phyloP scores from a whole-genome alignment of 805 yeast species.

The Sugiyamaella boreocaroliniensis region DNA sequence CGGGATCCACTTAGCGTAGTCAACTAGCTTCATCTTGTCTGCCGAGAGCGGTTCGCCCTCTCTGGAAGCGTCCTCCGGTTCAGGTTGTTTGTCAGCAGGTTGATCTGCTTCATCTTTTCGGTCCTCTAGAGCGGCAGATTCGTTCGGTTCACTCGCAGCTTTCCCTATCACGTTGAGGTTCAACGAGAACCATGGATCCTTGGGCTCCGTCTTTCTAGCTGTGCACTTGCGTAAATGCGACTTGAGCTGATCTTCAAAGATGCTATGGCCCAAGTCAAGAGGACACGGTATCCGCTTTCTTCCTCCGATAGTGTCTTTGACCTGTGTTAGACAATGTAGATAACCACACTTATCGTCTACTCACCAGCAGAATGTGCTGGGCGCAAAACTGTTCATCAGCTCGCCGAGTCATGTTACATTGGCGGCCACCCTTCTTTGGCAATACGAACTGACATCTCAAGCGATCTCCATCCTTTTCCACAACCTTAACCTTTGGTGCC shows the following conservation, averaged over 20 bases:
- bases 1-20: conserved; percentile 30
- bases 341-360: conserved; percentile 19
- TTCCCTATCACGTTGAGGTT: conserved; percentile 39
- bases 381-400: conserved; percentile 49
- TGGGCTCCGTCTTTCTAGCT: conserved; percentile 23
- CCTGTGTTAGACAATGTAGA: not conserved
- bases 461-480: conserved; percentile 9
- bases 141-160: not conserved
- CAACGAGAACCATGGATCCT: conserved; percentile 8
- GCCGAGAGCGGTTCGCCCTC: not conserved
- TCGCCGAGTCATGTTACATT: conserved; percentile 57
- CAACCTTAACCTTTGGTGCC: not conserved
- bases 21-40: conserved; percentile 4
- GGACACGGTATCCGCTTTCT: conserved; percentile 63
- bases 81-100: no score
- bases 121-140: no score
- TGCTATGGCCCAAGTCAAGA: conserved; percentile 64
- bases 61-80: no score
- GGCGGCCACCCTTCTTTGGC: conserved; percentile 39
- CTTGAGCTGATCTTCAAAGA: conserved; percentile 53
- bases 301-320: conserved; percentile 12
- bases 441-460: conserved; percentile 19
- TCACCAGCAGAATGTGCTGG: conserved; percentile 43
- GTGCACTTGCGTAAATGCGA: conserved; percentile 56
- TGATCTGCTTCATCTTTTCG: not conserved